These are phyloP conservation scores for Monilinia vaccinii-corymbosi DNA, from an alignment of 2,329 filamentous ascomycete species.

Conservation along the genomic window DNA sequence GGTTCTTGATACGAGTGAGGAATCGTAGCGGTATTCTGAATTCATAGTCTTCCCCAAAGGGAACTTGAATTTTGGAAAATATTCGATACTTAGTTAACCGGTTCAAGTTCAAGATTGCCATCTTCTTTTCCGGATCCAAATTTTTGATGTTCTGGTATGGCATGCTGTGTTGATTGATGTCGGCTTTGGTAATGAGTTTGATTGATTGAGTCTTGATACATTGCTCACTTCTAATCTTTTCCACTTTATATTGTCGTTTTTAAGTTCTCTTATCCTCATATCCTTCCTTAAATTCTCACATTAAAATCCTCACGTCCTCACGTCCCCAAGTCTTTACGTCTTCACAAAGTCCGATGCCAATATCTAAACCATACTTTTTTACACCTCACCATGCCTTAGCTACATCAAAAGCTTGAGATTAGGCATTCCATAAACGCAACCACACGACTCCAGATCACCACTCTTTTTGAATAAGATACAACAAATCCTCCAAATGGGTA, in stretches of 20 bases:
- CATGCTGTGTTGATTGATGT: not conserved
- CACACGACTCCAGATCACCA: not conserved
- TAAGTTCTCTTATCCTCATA: not conserved
- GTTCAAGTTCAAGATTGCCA: no score
- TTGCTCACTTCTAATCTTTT: not conserved
- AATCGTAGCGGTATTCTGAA: not conserved
- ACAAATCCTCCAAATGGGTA: not conserved
- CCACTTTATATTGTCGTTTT: no score
- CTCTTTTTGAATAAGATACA: no score
- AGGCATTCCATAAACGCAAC: not conserved
- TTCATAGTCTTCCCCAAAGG: accelerated
- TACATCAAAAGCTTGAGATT: not conserved
- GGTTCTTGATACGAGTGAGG: not conserved
- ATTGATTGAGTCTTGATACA: not conserved
- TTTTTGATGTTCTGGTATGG: no score
- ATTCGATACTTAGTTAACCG: no score
- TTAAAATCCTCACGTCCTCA: not conserved
- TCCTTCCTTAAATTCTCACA: not conserved
- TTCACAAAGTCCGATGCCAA: not conserved
- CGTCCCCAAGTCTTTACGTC: no score
- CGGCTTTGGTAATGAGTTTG: not conserved
- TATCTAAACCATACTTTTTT: not conserved
- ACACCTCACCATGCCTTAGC: not conserved
- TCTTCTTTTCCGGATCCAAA: not conserved
- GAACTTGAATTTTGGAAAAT: no score